Base-by-base conservation (phyloP, 345 rosid genomes). In the Boechera stricta region DNA sequence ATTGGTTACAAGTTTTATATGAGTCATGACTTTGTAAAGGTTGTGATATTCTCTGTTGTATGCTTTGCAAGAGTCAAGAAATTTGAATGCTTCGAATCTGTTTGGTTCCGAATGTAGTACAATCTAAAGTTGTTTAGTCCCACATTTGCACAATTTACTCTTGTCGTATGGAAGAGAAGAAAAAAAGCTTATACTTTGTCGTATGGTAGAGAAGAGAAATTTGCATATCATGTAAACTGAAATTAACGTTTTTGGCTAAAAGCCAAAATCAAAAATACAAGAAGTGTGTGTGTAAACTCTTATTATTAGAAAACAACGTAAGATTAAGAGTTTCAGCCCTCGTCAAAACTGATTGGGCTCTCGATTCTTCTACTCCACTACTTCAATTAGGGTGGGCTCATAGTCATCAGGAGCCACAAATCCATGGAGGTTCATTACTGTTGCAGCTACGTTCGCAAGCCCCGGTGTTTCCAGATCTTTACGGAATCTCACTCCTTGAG, bases 391-490 rank as follows among this genome's bases (percentile, higher is more conserved):
- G 39, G 91, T 89, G 18, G 90, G 82, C 85, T 95, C 97, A 24
- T 92, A 95, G 68, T 95, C 97, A 28, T 67, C 32, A 1, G 99
- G 98, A 72, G 98, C 96, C 79, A 81, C 88, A 35, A 83, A 88
- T 47, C 98, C 97, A 67, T 95, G 99, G 51, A 95, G 94, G 84
- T 92, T 95, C 77, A 92, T 90, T 75, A 95, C 89, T 0, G 98
- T 92, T n/a, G 99, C 99, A 61, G 96, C 98, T 24, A 95, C 97
- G 72, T 95, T 95, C 2, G 96, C 99, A 12, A 95, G 96, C 62
- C 98, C 97, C 0, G 87, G 91, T 8, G 26, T 61, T 0, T 87
- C 86, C 31, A 95, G 58, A 78, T 91, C 93, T 36, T 77, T 73
- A 69, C 98, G 93, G 88, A 88, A 88, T 75, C 86, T 86, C 6